Evolutionary conservation across 257 asterid species (phyloP).

Genomic region (Asclepias syriaca): DNA sequence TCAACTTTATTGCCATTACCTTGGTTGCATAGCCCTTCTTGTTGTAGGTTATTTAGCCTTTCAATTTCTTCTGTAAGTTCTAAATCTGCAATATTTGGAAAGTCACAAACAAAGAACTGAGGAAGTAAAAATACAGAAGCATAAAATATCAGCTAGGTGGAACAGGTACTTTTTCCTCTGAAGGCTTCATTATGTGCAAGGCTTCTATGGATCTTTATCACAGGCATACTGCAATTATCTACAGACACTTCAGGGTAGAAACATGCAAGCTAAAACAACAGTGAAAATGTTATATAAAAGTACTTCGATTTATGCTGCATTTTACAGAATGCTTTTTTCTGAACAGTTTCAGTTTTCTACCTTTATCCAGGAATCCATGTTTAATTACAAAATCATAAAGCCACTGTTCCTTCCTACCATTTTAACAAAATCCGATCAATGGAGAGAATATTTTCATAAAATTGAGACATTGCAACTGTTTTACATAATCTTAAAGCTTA

Average conservation of each 20-base stretch:
- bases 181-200: neutral
- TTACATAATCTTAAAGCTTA: neutral
- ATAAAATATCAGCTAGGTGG: neutral
- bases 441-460: neutral
- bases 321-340: too few relatives aligned
- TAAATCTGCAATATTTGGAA: constrained; percentile 37
- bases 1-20: constrained; percentile 28
- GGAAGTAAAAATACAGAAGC: neutral
- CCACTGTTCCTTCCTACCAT: neutral
- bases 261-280: too few relatives aligned
- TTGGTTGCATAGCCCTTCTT: constrained; percentile 13
- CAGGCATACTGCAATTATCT: neutral
- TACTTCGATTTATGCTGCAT: neutral
- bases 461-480: neutral
- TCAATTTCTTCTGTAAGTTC: constrained; percentile 53
- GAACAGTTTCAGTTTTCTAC: neutral
- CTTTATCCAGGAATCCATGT: neutral
- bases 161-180: neutral
- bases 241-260: neutral
- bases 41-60: constrained; percentile 44
- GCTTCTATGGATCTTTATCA: neutral
- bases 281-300: too few relatives aligned
- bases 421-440: neutral
- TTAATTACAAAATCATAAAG: neutral
- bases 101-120: neutral